Percentiles rank a stretch among this genome's conserved stretches.
Evolutionary conservation across 495 filamentous ascomycete genomes (phyloP).

Genomic region (Aspergillus steynii): DNA sequence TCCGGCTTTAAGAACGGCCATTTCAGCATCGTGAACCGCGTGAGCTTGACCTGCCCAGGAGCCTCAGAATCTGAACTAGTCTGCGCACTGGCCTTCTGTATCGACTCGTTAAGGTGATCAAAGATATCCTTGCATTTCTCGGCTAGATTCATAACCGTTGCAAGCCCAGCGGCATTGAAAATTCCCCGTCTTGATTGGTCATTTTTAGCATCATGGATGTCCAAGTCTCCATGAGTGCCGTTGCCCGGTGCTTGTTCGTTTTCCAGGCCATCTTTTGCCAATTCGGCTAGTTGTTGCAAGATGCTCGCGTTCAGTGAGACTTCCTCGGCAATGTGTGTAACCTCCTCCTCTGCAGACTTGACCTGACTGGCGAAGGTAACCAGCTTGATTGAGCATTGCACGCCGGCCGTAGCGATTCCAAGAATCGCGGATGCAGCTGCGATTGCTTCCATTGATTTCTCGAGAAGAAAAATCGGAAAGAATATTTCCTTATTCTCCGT

Average conservation of each 20-base stretch:
- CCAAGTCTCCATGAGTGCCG: neutral
- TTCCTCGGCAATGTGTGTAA: slow-evolving; percentile 1
- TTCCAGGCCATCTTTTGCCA: neutral
- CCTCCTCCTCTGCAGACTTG: slow-evolving; percentile 4
- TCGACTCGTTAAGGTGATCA: neutral
- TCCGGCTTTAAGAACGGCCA: slow-evolving; percentile 4
- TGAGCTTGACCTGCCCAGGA: too few relatives aligned
- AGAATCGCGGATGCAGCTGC: slow-evolving; percentile 21
- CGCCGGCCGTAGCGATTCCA: slow-evolving; percentile 17
- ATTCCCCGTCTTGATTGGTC: neutral
- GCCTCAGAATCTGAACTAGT: neutral
- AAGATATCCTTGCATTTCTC: neutral
- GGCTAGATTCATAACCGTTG: neutral
- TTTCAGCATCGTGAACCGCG: neutral
- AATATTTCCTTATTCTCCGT: too few relatives aligned
- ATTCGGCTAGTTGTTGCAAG: neutral
- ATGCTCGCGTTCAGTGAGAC: neutral
- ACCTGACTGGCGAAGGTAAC: slow-evolving; percentile 20
- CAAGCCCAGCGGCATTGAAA: neutral
- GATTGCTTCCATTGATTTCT: slow-evolving; percentile 19
- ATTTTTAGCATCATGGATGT: neutral
- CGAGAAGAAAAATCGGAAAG: too few relatives aligned
- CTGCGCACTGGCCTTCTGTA: neutral
- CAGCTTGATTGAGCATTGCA: slow-evolving; percentile 22
- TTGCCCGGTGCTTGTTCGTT: neutral